Evolutionary conservation across 495 filamentous ascomycete genomes (phyloP), one percentile per base, ranked within the genome.

Genomic region (Aspergillus cavernicola): DNA sequence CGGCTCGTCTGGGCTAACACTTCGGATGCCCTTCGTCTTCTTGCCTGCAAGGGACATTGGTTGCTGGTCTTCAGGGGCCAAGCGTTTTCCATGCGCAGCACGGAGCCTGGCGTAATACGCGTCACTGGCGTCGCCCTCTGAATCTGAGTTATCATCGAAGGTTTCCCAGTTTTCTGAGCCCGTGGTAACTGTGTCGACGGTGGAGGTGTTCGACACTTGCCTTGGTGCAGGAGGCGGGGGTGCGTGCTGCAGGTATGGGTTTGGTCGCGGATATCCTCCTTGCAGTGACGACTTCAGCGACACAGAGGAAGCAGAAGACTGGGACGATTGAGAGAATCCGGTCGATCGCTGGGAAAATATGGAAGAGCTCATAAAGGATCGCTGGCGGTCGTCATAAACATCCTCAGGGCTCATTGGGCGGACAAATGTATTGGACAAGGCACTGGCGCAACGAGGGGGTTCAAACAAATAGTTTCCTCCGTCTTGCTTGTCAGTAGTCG

Each of bases 161-260:
- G 89, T 95, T 72, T 97, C 90, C 91, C 91, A 97, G 66, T 97
- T 97, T 69, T 96, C 91, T 0, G 88, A 92, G 3, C 89, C 89
- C 10, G 87, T 86, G 3, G 85, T 78, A 3, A 71, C 75, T 1
- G 86, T 89, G 55, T 78, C 81, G 24, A 73, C 65, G 13, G 79
- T 79, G 3, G 84, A 87, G 8, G 84, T 81, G 53, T 81, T 84
- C 4, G 88, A 90, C n/a, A 85, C 84, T 56, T 91, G 86, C 52
- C 88, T 72, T 28, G 72, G 77, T 15, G 78, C 75, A 23, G 79
- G 75, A 10, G 73, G 69, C 23, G 78, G 74, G 38, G 74, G 75
- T 16, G 73, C 72, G 15, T 66, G 67, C 18, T 69, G 62, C 40
- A 79, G 59, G 33, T 80, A 74, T 10, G 72, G 66, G 53, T 73